Percentiles rank a stretch among this genome's conserved stretches.
Conservation (phyloP, 1,139 yeast genomes). For the Zygosaccharomyces sapae region DNA sequence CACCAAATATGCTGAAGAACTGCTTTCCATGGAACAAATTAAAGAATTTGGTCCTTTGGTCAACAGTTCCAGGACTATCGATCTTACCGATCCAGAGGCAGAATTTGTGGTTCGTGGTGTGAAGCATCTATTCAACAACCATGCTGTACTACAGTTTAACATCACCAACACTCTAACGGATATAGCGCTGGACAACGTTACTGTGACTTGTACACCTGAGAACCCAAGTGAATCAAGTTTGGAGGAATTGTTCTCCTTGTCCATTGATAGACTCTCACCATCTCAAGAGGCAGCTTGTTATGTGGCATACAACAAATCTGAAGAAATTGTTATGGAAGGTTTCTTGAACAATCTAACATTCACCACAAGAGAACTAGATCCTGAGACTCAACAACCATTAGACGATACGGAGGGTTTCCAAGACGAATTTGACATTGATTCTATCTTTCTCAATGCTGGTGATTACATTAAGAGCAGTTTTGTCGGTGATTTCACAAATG, state of each 20-base stretch:
- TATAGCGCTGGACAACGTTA: slow-evolving; percentile 70
- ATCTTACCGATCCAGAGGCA: slow-evolving; percentile 87
- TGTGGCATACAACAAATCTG: slow-evolving; percentile 67
- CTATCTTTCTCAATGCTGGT: slow-evolving; percentile 69
- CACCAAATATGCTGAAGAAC: slow-evolving; percentile 64
- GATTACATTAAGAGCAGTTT: slow-evolving; percentile 78
- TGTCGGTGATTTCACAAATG: slow-evolving; percentile 68
- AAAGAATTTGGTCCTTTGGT: slow-evolving; percentile 63
- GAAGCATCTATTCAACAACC: slow-evolving; percentile 73
- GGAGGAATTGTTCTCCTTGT: slow-evolving; percentile 68
- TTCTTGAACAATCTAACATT: slow-evolving; percentile 70
- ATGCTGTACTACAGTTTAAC: slow-evolving; percentile 79
- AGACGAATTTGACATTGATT: slow-evolving; percentile 90
- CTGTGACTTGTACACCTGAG: slow-evolving; percentile 55
- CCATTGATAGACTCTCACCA: slow-evolving; percentile 70
- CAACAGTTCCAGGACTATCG: slow-evolving; percentile 63
- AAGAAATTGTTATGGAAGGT: slow-evolving; percentile 44
- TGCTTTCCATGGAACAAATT: slow-evolving; percentile 65
- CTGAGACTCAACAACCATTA: slow-evolving; percentile 62
- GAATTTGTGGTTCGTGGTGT: slow-evolving; percentile 86
- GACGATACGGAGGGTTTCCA: slow-evolving; percentile 83
- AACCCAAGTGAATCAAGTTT: slow-evolving; percentile 54
- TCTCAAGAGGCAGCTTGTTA: slow-evolving; percentile 70
- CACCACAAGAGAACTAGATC: slow-evolving; percentile 75
- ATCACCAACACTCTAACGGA: slow-evolving; percentile 81